Base-by-base conservation (phyloP, 495 filamentous ascomycete species). In the Lepidopterella palustris region DNA sequence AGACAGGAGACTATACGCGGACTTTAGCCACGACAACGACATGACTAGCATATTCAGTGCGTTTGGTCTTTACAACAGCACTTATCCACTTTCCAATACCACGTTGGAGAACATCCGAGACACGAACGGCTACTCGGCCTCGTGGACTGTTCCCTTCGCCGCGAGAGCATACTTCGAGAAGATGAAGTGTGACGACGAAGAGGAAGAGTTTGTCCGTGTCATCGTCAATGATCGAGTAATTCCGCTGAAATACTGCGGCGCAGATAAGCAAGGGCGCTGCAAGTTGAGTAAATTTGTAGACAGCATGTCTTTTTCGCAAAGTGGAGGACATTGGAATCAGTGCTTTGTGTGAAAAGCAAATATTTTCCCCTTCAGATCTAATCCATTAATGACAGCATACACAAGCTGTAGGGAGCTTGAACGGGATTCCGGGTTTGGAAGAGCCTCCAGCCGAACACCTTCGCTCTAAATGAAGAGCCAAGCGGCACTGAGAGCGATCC, bases 1-100 rank as follows among this genome's bases (percentile, higher is more conserved):
- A 8, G 77, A 82, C 42, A 71, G 74, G 18, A 59, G 57, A 31
- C 70, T 93, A 3, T 96, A 90, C 60, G 89, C 88, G 0, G 90
- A 96, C 72, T 95, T 96, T 68, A 86, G 84, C 21, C 90, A 96
- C 66, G 90, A 96, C 72, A 95, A 93, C 68, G 83, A 87, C 59
- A 86, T 95, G 82, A 82, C 82, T 13, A 76, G 77, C 18, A 82
- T 90, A 28, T 85, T 87, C 71, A 80, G 80, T 18, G 88, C 89
- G 0, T 66, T 96, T 58, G 86, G 89, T 0, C 62, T 95, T 54
- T 93, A 88, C 68, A 86, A 89, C 31, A 69, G 65, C 23, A 87
- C 83, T 0, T 64, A 53, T 5, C 71, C 74, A 0, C 71, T 86
- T 0, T 74, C 77, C 0, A 76, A 73, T 32, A 77, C 80, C 4